phyloP scores from a whole-genome alignment of 768 basidiomycete species.

The Mycena leptocephala region DNA sequence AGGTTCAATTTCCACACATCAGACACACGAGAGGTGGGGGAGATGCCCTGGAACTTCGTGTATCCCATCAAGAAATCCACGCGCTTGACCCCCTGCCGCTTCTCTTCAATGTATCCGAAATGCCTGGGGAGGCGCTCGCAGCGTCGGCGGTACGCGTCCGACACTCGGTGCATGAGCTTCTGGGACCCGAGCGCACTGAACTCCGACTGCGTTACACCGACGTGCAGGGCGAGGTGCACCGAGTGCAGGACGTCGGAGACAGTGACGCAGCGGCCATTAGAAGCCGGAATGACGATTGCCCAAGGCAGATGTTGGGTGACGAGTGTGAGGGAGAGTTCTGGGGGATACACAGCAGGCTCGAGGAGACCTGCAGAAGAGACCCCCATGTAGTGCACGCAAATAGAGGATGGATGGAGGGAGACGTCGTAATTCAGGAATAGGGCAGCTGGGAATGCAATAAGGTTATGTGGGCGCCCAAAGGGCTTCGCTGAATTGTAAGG shows the following conservation, averaged over 20 bases:
- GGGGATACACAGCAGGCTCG: constrained; percentile 24
- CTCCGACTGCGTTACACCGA: background rate
- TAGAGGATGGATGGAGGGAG: background rate
- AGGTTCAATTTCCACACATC: constrained; percentile 20
- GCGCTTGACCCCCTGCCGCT: background rate
- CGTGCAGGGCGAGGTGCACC: constrained; percentile 7
- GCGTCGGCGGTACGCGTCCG: background rate
- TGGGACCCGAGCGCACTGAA: constrained; percentile 12
- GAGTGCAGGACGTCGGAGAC: constrained; percentile 10
- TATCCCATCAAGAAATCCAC: constrained; percentile 28
- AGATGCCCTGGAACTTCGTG: constrained; percentile 14
- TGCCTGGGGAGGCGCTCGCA: constrained; percentile 12
- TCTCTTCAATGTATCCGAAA: constrained; percentile 14
- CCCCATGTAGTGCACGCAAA: background rate
- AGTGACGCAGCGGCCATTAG: constrained; percentile 9
- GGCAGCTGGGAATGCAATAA: background rate
- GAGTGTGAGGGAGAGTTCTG: background rate
- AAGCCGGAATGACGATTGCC: constrained; percentile 5
- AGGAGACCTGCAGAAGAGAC: background rate
- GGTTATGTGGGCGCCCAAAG: background rate
- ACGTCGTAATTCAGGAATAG: constrained; percentile 16
- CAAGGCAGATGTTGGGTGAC: constrained; percentile 19
- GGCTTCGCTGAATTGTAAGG: background rate
- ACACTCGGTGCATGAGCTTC: background rate
- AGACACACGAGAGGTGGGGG: background rate